Percentiles rank a stretch among this genome's conserved stretches.
These are phyloP conservation scores for Oryza glaberrima DNA, from an alignment of 176 grass and related monocot species.

Conservation along the genomic window DNA sequence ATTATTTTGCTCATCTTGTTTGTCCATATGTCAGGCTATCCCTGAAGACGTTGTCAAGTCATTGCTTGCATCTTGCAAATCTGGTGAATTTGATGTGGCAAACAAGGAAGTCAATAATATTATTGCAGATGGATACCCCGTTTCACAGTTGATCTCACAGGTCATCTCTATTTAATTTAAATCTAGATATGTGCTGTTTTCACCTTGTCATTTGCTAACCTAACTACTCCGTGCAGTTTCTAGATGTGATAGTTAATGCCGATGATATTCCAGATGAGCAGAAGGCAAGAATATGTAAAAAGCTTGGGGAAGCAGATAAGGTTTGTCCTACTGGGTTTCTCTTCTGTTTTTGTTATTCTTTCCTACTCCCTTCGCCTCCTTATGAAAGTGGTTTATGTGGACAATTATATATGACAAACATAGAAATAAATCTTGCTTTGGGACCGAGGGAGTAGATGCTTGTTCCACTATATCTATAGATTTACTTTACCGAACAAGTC, in stretches of 20 bases:
- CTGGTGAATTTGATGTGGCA: slow-evolving; percentile 87
- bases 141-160: slow-evolving; percentile 89
- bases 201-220: slow-evolving; percentile 47
- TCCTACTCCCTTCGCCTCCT: too few relatives aligned
- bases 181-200: slow-evolving; percentile 26
- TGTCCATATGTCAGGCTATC: slow-evolving; percentile 70
- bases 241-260: slow-evolving; percentile 71
- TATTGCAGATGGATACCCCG: slow-evolving; percentile 95
- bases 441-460: not conserved
- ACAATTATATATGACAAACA: too few relatives aligned
- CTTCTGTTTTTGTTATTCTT: slow-evolving; percentile 18
- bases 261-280: slow-evolving; percentile 87
- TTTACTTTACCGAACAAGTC: slow-evolving; percentile 12
- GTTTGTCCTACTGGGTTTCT: slow-evolving; percentile 46
- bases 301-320: slow-evolving; percentile 95
- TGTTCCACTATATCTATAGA: slow-evolving; percentile 11
- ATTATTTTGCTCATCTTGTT: slow-evolving; percentile 32
- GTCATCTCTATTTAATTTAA: slow-evolving; percentile 34
- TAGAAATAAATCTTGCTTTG: too few relatives aligned
- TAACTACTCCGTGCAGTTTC: slow-evolving; percentile 58
- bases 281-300: slow-evolving; percentile 95
- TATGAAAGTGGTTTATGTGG: too few relatives aligned
- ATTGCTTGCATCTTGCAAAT: slow-evolving; percentile 76
- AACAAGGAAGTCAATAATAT: slow-evolving; percentile 93
- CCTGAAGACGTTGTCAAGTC: slow-evolving; percentile 78